A percentile compares a stretch with the other conserved stretches of the same genome.
Evolutionary conservation across 2,329 filamentous ascomycete species (phyloP).

Genomic region (Lanzia echinophila): DNA sequence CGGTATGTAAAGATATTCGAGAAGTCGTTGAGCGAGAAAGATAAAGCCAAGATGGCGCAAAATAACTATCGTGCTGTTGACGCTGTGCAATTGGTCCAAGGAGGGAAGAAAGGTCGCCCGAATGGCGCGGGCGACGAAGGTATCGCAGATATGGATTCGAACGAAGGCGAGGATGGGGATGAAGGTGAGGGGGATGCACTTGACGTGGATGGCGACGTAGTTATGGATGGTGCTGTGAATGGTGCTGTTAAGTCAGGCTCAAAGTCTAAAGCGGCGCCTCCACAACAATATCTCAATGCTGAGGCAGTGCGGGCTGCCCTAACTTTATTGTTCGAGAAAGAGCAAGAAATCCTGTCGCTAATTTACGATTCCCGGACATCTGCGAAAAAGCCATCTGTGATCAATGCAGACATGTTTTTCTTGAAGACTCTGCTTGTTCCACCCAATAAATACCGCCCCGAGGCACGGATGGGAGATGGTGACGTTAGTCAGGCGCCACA

Average conservation of each 20-base stretch:
- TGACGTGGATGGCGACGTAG: slow-evolving; percentile 50
- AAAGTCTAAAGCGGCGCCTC: slow-evolving; percentile 35
- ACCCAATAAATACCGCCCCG: slow-evolving; percentile 85
- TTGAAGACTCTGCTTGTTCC: slow-evolving; percentile 79
- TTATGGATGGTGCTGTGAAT: slow-evolving; percentile 47
- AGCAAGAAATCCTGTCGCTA: slow-evolving; percentile 76
- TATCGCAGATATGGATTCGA: slow-evolving; percentile 57
- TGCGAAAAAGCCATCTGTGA: slow-evolving; percentile 48
- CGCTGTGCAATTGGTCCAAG: slow-evolving; percentile 33
- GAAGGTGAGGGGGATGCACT: slow-evolving; percentile 40
- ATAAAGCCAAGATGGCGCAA: slow-evolving; percentile 70
- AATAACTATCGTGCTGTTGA: slow-evolving; percentile 45
- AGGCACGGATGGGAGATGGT: slow-evolving; percentile 72
- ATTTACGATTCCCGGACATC: slow-evolving; percentile 67
- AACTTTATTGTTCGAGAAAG: slow-evolving; percentile 74
- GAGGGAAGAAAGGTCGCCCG: slow-evolving; percentile 33
- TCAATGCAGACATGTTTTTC: slow-evolving; percentile 92
- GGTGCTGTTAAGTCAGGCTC: slow-evolving; percentile 28
- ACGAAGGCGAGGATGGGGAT: slow-evolving; percentile 40
- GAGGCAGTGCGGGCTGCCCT: slow-evolving; percentile 78
- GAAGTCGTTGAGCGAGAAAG: slow-evolving; percentile 67
- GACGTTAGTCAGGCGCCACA: slow-evolving; percentile 83
- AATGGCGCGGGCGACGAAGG: slow-evolving; percentile 50
- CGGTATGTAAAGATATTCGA: slow-evolving; percentile 90
- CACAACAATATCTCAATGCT: slow-evolving; percentile 71